phyloP scores from a whole-genome alignment of 352 stramenopile species.

The Saprolegnia parasitica region DNA sequence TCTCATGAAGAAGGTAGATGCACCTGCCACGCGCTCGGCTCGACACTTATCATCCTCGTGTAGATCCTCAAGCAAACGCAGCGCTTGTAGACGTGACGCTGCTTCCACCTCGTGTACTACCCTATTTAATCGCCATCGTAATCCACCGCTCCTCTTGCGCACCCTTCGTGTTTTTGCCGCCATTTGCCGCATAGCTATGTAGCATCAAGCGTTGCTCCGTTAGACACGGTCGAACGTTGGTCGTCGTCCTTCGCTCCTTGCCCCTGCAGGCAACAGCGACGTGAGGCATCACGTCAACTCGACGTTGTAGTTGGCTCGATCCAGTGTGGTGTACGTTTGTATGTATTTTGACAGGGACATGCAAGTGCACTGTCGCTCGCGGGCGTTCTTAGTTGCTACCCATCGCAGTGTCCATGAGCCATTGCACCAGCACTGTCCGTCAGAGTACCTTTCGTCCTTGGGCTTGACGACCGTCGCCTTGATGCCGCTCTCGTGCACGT shows the following conservation, averaged over 20 bases:
- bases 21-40: background rate
- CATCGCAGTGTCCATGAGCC: background rate
- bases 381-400: background rate
- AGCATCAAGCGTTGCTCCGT: background rate
- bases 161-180: background rate
- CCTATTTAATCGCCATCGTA: slow-evolving; percentile 18
- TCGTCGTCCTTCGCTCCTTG: too few relatives aligned
- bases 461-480: slow-evolving; percentile 51
- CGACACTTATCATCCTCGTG: background rate
- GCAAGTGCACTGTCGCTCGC: too few relatives aligned
- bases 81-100: background rate
- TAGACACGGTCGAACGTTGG: too few relatives aligned
- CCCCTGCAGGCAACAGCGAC: too few relatives aligned
- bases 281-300: too few relatives aligned
- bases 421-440: background rate
- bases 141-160: background rate
- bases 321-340: too few relatives aligned
- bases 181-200: background rate
- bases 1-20: slow-evolving; percentile 28
- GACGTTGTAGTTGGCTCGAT: too few relatives aligned
- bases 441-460: slow-evolving; percentile 20
- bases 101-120: slow-evolving; percentile 8
- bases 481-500: slow-evolving; percentile 74
- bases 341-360: too few relatives aligned
- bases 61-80: slow-evolving; percentile 12